Percentiles rank a stretch among this genome's conserved stretches.
Evolutionary conservation across 768 basidiomycete genomes (phyloP).

Genomic region (Cyclocybe cylindracea): DNA sequence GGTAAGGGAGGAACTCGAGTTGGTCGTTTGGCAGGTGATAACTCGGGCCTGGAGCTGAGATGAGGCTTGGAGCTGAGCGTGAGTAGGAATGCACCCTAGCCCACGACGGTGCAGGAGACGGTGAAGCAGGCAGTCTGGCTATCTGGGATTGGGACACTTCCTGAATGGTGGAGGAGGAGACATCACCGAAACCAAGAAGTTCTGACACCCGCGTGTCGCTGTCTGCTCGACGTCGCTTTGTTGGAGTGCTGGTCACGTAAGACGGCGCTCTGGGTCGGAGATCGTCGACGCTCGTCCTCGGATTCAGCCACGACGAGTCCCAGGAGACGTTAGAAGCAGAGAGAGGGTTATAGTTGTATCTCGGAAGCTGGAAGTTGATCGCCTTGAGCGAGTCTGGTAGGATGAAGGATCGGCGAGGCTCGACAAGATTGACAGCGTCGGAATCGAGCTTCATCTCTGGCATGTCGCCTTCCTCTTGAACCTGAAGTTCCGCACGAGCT

Average conservation of each 20-base stretch:
- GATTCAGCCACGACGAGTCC: not conserved
- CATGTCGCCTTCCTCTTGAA: not conserved
- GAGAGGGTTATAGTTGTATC: not conserved
- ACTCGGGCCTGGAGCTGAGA: not conserved
- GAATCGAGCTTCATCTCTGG: not conserved
- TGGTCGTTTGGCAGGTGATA: constrained; percentile 9
- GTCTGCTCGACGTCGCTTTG: not conserved
- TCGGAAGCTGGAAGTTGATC: not conserved
- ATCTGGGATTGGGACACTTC: too few relatives aligned
- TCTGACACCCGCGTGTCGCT: too few relatives aligned
- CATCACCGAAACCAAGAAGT: too few relatives aligned
- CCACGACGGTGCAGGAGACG: too few relatives aligned
- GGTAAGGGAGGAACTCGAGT: constrained; percentile 17
- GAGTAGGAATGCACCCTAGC: not conserved
- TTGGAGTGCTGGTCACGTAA: constrained; percentile 15
- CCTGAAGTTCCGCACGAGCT: too few relatives aligned
- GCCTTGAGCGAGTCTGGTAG: constrained; percentile 2
- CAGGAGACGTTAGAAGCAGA: constrained; percentile 1
- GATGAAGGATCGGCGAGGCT: not conserved
- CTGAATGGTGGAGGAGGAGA: too few relatives aligned
- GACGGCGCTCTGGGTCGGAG: constrained; percentile 2
- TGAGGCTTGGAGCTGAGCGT: not conserved
- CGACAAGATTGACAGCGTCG: not conserved
- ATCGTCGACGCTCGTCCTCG: not conserved
- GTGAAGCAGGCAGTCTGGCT: too few relatives aligned